Evolutionary conservation across 2,329 filamentous ascomycete genomes (phyloP).

Genomic region (Orbilia javanica): DNA sequence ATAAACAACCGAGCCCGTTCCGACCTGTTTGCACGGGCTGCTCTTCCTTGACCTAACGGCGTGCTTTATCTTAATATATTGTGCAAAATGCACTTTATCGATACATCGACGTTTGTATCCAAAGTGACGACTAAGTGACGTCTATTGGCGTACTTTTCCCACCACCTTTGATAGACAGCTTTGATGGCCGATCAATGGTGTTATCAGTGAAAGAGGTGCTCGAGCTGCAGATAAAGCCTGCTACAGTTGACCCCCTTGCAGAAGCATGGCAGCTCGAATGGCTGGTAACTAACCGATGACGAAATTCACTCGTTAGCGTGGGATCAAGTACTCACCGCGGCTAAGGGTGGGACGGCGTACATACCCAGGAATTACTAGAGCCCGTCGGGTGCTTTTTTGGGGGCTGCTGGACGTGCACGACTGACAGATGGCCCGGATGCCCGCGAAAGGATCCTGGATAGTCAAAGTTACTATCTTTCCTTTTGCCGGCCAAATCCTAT

Average conservation of each 20-base stretch:
- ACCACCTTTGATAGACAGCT: not conserved
- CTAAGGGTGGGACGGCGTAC: conserved; percentile 22
- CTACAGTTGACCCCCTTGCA: conserved; percentile 35
- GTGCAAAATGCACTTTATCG: not conserved
- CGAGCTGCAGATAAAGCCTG: conserved; percentile 17
- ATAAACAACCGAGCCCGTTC: not conserved
- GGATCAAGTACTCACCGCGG: conserved; percentile 13
- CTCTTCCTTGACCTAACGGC: conserved; percentile 25
- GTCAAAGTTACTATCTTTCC: conserved; percentile 10
- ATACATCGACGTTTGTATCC: not conserved
- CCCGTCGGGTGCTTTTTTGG: conserved; percentile 31
- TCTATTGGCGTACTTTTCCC: conserved; percentile 6
- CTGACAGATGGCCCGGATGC: conserved; percentile 28
- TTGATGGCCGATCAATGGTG: no score
- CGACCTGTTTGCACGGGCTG: not conserved
- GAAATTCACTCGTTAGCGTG: conserved; percentile 38
- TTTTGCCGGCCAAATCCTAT: not conserved
- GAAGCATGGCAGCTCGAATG: conserved; percentile 21
- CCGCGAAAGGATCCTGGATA: conserved; percentile 16
- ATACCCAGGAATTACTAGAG: conserved; percentile 33
- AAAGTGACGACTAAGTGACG: conserved; percentile 16
- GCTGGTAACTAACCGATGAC: conserved; percentile 38
- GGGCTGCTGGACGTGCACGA: conserved; percentile 6
- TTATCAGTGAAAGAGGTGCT: not conserved
- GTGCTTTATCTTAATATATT: not conserved